A percentile compares a stretch with the other conserved stretches of the same genome.
These are phyloP conservation scores for Areca catechu DNA, from an alignment of 176 grass and related monocot species.

Conservation along the genomic window DNA sequence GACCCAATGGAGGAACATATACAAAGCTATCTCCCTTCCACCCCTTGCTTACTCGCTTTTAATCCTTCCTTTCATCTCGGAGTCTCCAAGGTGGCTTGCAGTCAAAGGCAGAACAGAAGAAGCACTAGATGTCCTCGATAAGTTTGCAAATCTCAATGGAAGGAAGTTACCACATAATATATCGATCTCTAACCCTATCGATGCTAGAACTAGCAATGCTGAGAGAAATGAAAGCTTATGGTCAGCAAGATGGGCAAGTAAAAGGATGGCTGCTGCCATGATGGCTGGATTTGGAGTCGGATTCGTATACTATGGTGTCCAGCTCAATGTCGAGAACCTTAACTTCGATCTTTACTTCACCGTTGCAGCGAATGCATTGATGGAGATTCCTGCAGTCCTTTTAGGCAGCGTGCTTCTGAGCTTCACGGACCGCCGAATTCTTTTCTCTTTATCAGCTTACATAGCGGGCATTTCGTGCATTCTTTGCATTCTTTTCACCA, in stretches of 20 bases:
- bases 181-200: conserved; percentile 1
- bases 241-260: conserved; percentile 31
- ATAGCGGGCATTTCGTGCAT: conserved; percentile 24
- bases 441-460: conserved; percentile 31
- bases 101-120: conserved; percentile 29
- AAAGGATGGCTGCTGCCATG: conserved; percentile 26
- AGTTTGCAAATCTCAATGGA: conserved; percentile 34
- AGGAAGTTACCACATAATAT: conserved; percentile 26
- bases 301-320: conserved; percentile 50
- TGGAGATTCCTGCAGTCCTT: conserved; percentile 48
- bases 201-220: background rate
- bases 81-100: conserved; percentile 46
- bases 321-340: conserved; percentile 46
- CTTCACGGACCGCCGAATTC: conserved; percentile 16
- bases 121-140: conserved; percentile 26
- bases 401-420: conserved; percentile 34
- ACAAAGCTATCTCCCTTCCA: conserved; percentile 37
- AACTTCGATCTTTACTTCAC: conserved; percentile 44
- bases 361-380: conserved; percentile 32
- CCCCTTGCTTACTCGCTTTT: conserved; percentile 34
- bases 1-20: conserved; percentile 35
- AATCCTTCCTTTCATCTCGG: conserved; percentile 33
- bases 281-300: conserved; percentile 30
- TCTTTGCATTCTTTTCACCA: conserved; percentile 26
- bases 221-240: conserved; percentile 22